Base-by-base conservation (phyloP, 306 rosid species). In the Quercus glauca region DNA sequence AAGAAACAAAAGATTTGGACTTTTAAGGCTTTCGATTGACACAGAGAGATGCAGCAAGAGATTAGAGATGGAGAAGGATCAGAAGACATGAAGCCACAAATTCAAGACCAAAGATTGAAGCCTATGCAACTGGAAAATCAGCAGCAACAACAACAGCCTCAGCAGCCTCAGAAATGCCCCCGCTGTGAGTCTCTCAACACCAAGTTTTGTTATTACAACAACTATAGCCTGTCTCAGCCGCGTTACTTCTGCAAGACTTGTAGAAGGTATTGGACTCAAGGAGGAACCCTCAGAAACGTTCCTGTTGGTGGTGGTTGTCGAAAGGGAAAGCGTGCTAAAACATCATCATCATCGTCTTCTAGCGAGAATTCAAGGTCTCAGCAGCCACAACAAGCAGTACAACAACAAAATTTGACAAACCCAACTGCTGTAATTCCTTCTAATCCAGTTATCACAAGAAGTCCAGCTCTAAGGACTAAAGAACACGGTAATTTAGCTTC, bases 121-220 rank as follows among this genome's bases (percentile, higher is more conserved):
- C n/a, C 25, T 9, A 26, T 55, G 70, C 77, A 58, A 7, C 43
- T 18, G 11, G 71, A 26, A 19, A 57, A 26, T 23, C 82, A 55
- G 13, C 82, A 55, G 13, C 77, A 79, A 19, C 79, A 20, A 8
- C 88, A 69, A 1, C 79, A 45, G 1, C 86, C 76, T 19, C 86
- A 79, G 28, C 88, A 43, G n/a, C 85, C 82, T 7, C 87, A 78
- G 69, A 78, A 58, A 80, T 91, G 95, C 37, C 95, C 95, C 1
- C 81, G 95, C 3, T 91, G 95, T 45, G 85, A 87, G 2, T 91
- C 95, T 0, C 18, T 58, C 9, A 85, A 91, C 86, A 91, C 94
- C 25, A 90, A 90, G 76, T 90, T 90, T 59, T 90, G 94, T 28
- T 90, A 90, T 21, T 90, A 85, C 85, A 91, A 91, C 84, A 91